These are phyloP conservation scores for Ceratobasidium theobromae DNA, from an alignment of 1,284 basidiomycete genomes.

Conservation along the genomic window DNA sequence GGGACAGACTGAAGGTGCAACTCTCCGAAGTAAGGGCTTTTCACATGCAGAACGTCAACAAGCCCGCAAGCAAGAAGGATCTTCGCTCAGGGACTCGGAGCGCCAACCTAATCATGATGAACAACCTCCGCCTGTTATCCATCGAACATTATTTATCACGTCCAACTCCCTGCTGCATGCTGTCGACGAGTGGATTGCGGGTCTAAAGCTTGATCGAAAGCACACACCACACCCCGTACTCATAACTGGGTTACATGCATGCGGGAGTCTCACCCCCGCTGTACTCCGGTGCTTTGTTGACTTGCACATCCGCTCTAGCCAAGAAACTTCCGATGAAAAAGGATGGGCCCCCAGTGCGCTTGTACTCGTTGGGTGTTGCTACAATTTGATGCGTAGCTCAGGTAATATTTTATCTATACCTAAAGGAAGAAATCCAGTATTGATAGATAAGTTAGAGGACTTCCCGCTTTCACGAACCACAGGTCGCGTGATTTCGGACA, in stretches of 20 bases:
- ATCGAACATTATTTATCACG: conserved; percentile 31
- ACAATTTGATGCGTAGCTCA: conserved; percentile 33
- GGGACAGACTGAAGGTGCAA: conserved; percentile 32
- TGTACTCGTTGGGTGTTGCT: conserved; percentile 36
- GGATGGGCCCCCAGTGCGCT: conserved; percentile 31
- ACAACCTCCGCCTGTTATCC: conserved; percentile 22
- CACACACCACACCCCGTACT: conserved; percentile 9
- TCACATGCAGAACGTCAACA: conserved; percentile 27
- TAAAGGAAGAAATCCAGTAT: neutral
- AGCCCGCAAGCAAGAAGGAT: neutral
- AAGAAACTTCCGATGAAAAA: neutral
- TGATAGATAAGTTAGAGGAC: conserved; percentile 7
- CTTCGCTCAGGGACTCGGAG: neutral
- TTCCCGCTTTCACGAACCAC: conserved; percentile 30
- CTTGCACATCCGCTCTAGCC: neutral
- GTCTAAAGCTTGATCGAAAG: neutral
- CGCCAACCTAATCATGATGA: neutral
- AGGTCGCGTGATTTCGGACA: neutral
- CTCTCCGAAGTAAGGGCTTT: conserved; percentile 22
- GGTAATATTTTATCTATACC: conserved; percentile 15
- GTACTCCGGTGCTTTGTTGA: conserved; percentile 34
- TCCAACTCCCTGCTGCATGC: conserved; percentile 25
- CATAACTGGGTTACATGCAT: conserved; percentile 35
- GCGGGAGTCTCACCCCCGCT: conserved; percentile 35
- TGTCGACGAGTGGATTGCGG: conserved; percentile 32